Evolutionary conservation across 257 asterid genomes (phyloP).

Genomic region (Solanum sparsipilum): DNA sequence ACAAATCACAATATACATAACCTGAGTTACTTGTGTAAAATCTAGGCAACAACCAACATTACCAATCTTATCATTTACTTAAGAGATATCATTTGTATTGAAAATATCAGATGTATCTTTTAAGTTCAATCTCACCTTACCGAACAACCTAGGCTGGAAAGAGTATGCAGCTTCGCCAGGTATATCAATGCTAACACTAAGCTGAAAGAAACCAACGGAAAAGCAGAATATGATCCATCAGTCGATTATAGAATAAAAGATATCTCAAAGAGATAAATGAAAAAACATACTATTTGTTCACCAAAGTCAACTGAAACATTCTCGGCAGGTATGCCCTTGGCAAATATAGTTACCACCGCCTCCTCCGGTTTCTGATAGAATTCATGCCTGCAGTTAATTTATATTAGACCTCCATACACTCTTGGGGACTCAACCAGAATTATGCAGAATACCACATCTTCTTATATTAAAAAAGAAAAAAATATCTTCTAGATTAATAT

Average conservation of each 20-base stretch:
- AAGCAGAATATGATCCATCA: neutral
- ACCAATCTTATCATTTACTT: neutral
- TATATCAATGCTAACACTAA: constrained; percentile 62
- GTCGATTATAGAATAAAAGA: neutral
- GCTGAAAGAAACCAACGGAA: constrained; percentile 37
- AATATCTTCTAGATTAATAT: neutral
- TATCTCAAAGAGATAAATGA: neutral
- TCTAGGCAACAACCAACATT: neutral
- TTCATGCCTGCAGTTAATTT: constrained; percentile 56
- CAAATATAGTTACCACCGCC: constrained; percentile 83
- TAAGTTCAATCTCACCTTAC: constrained; percentile 42
- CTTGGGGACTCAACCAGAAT: neutral
- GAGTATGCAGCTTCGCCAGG: constrained; percentile 71
- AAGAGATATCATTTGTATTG: neutral
- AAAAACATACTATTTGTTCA: constrained; percentile 72
- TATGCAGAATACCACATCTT: neutral
- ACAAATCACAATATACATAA: neutral
- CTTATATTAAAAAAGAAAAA: neutral
- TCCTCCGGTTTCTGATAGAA: constrained; percentile 90
- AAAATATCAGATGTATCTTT: neutral
- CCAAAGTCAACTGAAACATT: constrained; percentile 70
- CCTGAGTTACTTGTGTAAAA: neutral
- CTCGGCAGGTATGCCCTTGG: constrained; percentile 64
- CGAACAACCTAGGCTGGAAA: constrained; percentile 79
- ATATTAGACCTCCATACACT: neutral